Conservation (phyloP, 1,139 yeast species). For the Scheffersomyces illinoinensis region DNA sequence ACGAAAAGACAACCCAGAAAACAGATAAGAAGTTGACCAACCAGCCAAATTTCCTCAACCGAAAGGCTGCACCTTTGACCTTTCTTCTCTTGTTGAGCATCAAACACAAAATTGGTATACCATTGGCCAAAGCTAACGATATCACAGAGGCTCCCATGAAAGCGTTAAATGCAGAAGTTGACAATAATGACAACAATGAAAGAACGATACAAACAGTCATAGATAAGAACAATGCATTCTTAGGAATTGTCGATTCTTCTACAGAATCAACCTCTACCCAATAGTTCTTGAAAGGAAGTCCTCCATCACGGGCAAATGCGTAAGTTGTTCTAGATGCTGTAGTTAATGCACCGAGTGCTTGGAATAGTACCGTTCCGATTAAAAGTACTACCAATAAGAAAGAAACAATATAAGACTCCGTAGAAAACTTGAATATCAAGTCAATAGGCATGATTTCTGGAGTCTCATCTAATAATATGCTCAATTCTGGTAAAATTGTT, state of each 20-base stretch:
- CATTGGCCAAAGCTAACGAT: constrained; percentile 73
- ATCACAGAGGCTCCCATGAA: constrained; percentile 87
- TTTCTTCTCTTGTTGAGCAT: constrained; percentile 62
- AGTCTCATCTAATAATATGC: constrained; percentile 54
- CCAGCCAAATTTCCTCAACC: constrained; percentile 67
- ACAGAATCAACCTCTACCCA: constrained; percentile 67
- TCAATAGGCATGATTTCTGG: constrained; percentile 69
- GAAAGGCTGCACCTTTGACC: constrained; percentile 70
- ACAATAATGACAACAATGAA: constrained; percentile 65
- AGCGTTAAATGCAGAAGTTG: constrained; percentile 78
- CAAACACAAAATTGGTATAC: constrained; percentile 69
- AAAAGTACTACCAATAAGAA: constrained; percentile 66
- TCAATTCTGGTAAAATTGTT: constrained; percentile 67
- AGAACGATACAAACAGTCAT: constrained; percentile 62
- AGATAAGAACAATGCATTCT: constrained; percentile 70
- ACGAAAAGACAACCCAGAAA: constrained; percentile 60
- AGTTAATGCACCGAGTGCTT: constrained; percentile 77
- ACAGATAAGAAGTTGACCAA: constrained; percentile 60
- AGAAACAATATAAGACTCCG: constrained; percentile 67
- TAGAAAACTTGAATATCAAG: constrained; percentile 66
- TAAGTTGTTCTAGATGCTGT: constrained; percentile 86
- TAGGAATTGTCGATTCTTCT: constrained; percentile 64
- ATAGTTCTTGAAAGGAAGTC: constrained; percentile 65
- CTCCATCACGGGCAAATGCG: constrained; percentile 89
- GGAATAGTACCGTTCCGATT: constrained; percentile 72